Percentiles rank a stretch among this genome's conserved stretches.
Evolutionary conservation across 306 rosid genomes (phyloP).

Genomic region (Ammopiptanthus mongolicus): DNA sequence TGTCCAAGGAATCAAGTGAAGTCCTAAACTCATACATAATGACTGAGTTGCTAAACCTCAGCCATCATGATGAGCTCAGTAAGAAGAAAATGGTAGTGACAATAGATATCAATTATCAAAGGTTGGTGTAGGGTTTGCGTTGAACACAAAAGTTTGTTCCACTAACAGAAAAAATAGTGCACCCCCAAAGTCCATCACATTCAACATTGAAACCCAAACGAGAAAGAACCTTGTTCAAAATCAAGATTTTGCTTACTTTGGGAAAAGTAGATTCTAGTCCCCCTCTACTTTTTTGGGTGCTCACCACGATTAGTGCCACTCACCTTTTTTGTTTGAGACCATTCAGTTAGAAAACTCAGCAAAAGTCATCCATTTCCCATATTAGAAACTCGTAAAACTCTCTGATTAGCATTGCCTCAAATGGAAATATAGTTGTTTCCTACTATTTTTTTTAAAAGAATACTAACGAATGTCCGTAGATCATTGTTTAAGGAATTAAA

Average conservation of each 20-base stretch:
- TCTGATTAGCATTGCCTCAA: slow-evolving; percentile 1
- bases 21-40: not conserved
- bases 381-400: slow-evolving; percentile 36
- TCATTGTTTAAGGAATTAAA: too few relatives aligned
- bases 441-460: too few relatives aligned
- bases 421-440: too few relatives aligned
- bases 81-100: slow-evolving; percentile 9
- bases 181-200: slow-evolving; percentile 31
- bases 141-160: slow-evolving; percentile 3
- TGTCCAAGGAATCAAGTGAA: slow-evolving; percentile 8
- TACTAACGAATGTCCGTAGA: too few relatives aligned
- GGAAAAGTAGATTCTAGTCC: slow-evolving; percentile 22
- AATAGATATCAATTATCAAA: not conserved
- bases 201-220: slow-evolving; percentile 19
- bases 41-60: not conserved
- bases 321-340: not conserved
- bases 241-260: slow-evolving; percentile 15
- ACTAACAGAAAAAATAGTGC: not conserved
- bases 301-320: slow-evolving; percentile 9
- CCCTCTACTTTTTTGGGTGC: slow-evolving; percentile 23
- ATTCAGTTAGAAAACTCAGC: not conserved
- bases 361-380: slow-evolving; percentile 23
- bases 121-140: slow-evolving; percentile 28
- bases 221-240: slow-evolving; percentile 10
- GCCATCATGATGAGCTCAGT: slow-evolving; percentile 13